Evolutionary conservation across 345 rosid genomes (phyloP), one percentile per base, ranked within the genome.

Genomic region (Pugionium dolabratum): DNA sequence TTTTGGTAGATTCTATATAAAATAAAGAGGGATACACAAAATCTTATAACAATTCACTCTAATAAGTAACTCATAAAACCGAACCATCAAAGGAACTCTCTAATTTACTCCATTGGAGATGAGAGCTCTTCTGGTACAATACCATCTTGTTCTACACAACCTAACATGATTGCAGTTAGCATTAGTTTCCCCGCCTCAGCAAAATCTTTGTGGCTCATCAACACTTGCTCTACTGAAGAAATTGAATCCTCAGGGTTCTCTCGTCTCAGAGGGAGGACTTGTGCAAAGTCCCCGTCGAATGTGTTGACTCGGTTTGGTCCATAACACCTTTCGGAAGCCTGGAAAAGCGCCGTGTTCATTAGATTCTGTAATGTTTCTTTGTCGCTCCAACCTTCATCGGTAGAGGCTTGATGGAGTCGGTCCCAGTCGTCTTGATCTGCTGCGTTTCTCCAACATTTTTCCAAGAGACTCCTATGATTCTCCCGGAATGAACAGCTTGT

Each of bases 381-480:
- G 4, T 94, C 99, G 28, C 86, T 84, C 96, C 97, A 90, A 10
- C 97, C 99, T 81, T 94, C 88, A 0, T 74, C 69, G 0, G 40
- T 43, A 2, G 80, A 83, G 26, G 95, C 86, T 79, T 83, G 78
- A 67, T 83, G 75, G 46, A 85, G 86, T 58, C 79, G 63, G 7
- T 84, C 85, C 97, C 99, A 94, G 43, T 86, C 86, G 7, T 90
- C 95, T 73, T 71, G 89, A 43, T 88, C 85, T 0, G 85, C 93
- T 0, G 93, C 93, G 4, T 85, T 86, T 79, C 81, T 90, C 96
- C 97, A 90, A 89, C 97, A 88, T 49, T 85, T 86, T 67, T 84
- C 91, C 72, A 94, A 70, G 34, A 90, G 95, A 75, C 64, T 80
- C 66, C 68, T 80, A 64, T 90, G 86, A 77, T 81, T 84, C 77